A percentile compares a stretch with the other conserved stretches of the same genome.
phyloP scores from a whole-genome alignment of 2,329 filamentous ascomycete genomes.

The Diaporthe sp. region DNA sequence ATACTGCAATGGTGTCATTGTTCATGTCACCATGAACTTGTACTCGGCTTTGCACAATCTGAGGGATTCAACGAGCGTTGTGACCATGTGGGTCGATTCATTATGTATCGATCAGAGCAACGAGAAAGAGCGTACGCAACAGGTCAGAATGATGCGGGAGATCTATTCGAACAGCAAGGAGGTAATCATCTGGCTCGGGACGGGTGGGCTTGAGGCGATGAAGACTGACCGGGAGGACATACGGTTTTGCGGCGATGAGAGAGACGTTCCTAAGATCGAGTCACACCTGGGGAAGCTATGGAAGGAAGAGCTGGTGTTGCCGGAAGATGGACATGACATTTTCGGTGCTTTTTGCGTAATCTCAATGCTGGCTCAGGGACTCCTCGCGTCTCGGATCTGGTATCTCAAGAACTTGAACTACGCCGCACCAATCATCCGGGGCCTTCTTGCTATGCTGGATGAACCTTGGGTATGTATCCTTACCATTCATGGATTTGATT shows the following conservation, averaged over 20 bases:
- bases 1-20: neutral
- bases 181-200: slow-evolving; percentile 30
- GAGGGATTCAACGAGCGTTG: neutral
- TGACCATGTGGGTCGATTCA: slow-evolving; percentile 19
- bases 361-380: slow-evolving; percentile 21
- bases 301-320: neutral
- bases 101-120: slow-evolving; percentile 8
- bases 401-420: slow-evolving; percentile 18
- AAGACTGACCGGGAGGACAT: neutral
- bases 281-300: neutral
- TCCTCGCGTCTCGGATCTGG: slow-evolving; percentile 19
- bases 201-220: neutral
- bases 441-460: neutral
- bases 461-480: slow-evolving; percentile 5
- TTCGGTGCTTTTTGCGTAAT: slow-evolving; percentile 28
- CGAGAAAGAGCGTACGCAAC: slow-evolving; percentile 7
- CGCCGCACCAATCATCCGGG: slow-evolving; percentile 8
- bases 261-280: slow-evolving; percentile 5
- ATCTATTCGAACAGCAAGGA: slow-evolving; percentile 24
- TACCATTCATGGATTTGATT: no score
- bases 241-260: slow-evolving; percentile 18
- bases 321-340: neutral
- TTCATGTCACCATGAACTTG: neutral
- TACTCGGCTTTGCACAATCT: slow-evolving; percentile 15
- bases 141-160: slow-evolving; percentile 29